Conservation (phyloP, 352 stramenopile genomes). For the Phytophthora foliorum region DNA sequence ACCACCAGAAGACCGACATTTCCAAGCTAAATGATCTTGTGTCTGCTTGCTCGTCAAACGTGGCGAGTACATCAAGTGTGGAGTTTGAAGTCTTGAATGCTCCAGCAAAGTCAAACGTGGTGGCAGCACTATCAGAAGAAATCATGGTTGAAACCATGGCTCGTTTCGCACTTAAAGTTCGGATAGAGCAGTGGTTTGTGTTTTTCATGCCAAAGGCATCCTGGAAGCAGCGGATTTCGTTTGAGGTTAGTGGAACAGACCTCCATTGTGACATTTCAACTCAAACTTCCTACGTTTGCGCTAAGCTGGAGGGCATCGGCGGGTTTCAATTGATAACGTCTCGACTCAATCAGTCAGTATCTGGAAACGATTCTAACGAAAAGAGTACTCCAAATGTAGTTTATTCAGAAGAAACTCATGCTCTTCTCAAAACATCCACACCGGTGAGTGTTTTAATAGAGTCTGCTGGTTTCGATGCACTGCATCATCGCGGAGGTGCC, state of each 20-base stretch:
- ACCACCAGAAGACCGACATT: slow-evolving; percentile 43
- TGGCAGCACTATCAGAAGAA: too few species aligned
- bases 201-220: slow-evolving; percentile 65
- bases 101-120: neutral
- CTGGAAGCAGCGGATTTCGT: slow-evolving; percentile 47
- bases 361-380: slow-evolving; percentile 2
- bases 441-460: slow-evolving; percentile 53
- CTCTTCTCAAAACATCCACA: slow-evolving; percentile 46
- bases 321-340: slow-evolving; percentile 57
- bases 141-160: neutral
- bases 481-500: slow-evolving; percentile 57
- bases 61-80: neutral
- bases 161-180: slow-evolving; percentile 53
- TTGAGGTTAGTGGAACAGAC: slow-evolving; percentile 51
- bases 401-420: slow-evolving; percentile 48
- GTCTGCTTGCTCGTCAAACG: neutral
- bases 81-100: neutral
- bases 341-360: slow-evolving; percentile 32
- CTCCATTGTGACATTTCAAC: slow-evolving; percentile 58
- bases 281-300: slow-evolving; percentile 37
- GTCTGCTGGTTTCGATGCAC: slow-evolving; percentile 50
- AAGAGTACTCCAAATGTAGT: slow-evolving; percentile 1
- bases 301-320: slow-evolving; percentile 46
- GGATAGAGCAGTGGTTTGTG: slow-evolving; percentile 61
- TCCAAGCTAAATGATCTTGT: neutral